phyloP scores from a whole-genome alignment of 225 moss, liverwort and hornwort genomes.

The Anthoceros angustus region DNA sequence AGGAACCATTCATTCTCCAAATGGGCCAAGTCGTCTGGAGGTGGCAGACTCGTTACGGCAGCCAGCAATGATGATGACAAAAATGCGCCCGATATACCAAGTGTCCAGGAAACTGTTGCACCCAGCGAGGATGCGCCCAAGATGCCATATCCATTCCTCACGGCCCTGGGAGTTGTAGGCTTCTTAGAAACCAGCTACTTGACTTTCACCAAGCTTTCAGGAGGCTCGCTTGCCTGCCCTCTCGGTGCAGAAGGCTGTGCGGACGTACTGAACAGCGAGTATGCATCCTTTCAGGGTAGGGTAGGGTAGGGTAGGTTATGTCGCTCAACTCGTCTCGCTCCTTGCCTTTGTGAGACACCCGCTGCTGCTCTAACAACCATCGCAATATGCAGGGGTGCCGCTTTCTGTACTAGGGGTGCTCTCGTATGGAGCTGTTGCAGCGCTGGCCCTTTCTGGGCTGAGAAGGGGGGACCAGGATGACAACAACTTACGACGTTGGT shows the following conservation, averaged over 20 bases:
- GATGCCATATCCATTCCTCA: slow-evolving; percentile 48
- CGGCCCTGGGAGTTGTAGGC: slow-evolving; percentile 63
- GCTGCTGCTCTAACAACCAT: slow-evolving; percentile 4
- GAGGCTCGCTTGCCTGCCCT: slow-evolving; percentile 56
- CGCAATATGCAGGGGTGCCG: slow-evolving; percentile 52
- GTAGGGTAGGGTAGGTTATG: background rate
- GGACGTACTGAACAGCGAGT: slow-evolving; percentile 88
- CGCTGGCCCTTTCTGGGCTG: slow-evolving; percentile 44
- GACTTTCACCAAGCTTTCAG: slow-evolving; percentile 64
- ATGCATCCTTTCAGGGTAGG: slow-evolving; percentile 63
- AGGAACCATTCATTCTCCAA: no score
- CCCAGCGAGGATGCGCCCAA: slow-evolving; percentile 12
- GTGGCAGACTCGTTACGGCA: background rate
- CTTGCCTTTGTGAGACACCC: background rate
- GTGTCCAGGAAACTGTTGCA: background rate
- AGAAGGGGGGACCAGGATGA: slow-evolving; percentile 40
- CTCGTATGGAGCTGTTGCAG: slow-evolving; percentile 51
- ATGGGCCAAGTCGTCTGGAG: no score
- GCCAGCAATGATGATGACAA: background rate
- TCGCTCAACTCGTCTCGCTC: background rate
- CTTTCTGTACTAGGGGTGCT: slow-evolving; percentile 64
- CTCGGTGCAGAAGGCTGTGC: slow-evolving; percentile 51
- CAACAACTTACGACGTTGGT: slow-evolving; percentile 50
- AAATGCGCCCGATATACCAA: background rate
- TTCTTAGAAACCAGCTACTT: slow-evolving; percentile 66